A percentile compares a stretch with the other conserved stretches of the same genome.
Conservation (phyloP, 768 basidiomycete genomes). For the Leccinum imitatum region DNA sequence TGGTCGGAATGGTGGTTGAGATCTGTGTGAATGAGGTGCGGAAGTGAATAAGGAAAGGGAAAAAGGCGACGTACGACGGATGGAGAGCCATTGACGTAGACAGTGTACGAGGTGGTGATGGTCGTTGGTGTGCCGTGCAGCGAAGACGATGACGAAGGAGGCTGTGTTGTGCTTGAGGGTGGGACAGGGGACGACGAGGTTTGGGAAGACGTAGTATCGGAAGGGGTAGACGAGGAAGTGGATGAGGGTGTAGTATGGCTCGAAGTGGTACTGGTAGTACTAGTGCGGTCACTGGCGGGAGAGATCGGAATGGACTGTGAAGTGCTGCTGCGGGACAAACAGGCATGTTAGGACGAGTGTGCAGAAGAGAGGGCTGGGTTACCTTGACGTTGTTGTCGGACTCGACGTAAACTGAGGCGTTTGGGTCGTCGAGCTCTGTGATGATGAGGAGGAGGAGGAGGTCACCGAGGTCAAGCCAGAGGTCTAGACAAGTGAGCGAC, state of each 20-base stretch:
- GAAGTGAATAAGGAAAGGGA: neutral
- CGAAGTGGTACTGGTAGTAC: neutral
- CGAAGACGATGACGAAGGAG: constrained; percentile 5
- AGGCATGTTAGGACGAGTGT: neutral
- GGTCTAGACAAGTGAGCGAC: neutral
- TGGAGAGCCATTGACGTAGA: constrained; percentile 14
- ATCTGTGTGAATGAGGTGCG: constrained; percentile 10
- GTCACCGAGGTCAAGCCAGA: neutral
- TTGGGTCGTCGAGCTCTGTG: neutral
- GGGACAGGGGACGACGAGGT: constrained; percentile 1
- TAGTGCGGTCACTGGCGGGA: constrained; percentile 1
- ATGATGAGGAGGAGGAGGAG: neutral
- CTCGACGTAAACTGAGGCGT: neutral
- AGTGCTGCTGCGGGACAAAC: neutral
- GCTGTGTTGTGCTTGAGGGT: neutral
- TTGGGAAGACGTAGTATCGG: neutral
- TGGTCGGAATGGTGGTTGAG: constrained; percentile 15
- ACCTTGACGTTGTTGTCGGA: constrained; percentile 17
- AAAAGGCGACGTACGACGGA: constrained; percentile 18
- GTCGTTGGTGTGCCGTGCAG: constrained; percentile 13
- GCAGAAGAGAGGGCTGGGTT: neutral
- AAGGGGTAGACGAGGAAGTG: neutral
- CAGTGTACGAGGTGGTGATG: constrained; percentile 23
- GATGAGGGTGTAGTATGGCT: neutral
- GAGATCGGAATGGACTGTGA: constrained; percentile 4